Conservation (phyloP, 768 basidiomycete species). For the Phanerodontia chrysosporium region DNA sequence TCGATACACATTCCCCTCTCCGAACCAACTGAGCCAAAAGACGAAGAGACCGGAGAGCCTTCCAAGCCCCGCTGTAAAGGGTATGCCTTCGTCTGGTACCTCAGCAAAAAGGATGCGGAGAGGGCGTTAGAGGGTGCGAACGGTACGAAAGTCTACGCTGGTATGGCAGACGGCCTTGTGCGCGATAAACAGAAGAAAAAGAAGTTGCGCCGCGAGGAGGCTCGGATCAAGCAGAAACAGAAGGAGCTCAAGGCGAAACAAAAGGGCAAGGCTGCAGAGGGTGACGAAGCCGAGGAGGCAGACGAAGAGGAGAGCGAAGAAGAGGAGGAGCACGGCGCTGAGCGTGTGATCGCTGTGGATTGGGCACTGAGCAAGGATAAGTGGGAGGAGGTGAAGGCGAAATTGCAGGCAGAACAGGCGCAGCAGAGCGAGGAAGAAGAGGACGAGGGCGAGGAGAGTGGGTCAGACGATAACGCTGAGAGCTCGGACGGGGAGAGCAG, state of each 20-base stretch:
- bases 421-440: conserved; percentile 32
- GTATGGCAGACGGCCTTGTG: conserved; percentile 51
- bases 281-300: conserved; percentile 29
- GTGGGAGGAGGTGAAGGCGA: conserved; percentile 78
- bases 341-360: conserved; percentile 84
- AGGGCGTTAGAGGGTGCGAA: conserved; percentile 77
- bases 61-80: conserved; percentile 50
- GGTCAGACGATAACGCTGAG: conserved; percentile 21
- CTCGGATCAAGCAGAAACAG: conserved; percentile 41
- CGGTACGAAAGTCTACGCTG: conserved; percentile 63
- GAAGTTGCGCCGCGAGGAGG: conserved; percentile 52
- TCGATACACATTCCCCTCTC: conserved; percentile 73
- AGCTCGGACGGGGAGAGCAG: conserved; percentile 31
- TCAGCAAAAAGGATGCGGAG: conserved; percentile 81
- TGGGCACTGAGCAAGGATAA: conserved; percentile 94
- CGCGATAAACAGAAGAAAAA: conserved; percentile 66
- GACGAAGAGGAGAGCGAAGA: conserved; percentile 33
- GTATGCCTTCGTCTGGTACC: conserved; percentile 95
- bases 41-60: conserved; percentile 19
- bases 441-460: conserved; percentile 25
- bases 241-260: conserved; percentile 28
- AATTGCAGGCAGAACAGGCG: conserved; percentile 34
- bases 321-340: conserved; percentile 32
- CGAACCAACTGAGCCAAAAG: conserved; percentile 26
- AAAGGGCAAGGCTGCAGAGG: conserved; percentile 22